Percentiles rank a stretch among this genome's conserved stretches.
phyloP scores from a whole-genome alignment of 129 eudicot genomes.

The Centrapalus pauciflorus region DNA sequence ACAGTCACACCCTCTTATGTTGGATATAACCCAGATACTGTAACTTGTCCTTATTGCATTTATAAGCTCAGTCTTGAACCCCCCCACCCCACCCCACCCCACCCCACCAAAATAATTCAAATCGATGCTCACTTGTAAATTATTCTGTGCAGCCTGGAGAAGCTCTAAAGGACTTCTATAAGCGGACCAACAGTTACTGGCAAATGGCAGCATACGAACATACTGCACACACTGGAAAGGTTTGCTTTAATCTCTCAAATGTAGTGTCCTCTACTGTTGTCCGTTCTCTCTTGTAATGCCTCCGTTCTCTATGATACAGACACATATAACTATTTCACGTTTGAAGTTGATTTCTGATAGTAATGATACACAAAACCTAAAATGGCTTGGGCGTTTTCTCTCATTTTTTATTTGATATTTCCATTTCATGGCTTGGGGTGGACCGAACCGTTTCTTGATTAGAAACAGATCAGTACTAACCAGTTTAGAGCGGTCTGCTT shows the following conservation, averaged over 20 bases:
- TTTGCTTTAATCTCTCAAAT: constrained; percentile 17
- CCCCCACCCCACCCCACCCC: neutral
- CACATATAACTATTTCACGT: too few species aligned
- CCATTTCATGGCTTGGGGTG: too few species aligned
- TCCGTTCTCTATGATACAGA: neutral
- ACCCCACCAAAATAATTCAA: too few species aligned
- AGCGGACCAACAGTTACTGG: constrained; percentile 94
- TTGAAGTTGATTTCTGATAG: too few species aligned
- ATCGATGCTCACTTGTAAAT: constrained; percentile 4
- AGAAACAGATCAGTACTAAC: too few species aligned
- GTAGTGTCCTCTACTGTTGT: neutral
- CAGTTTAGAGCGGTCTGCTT: too few species aligned
- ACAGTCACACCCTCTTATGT: too few species aligned
- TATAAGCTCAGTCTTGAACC: neutral
- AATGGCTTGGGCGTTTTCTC: too few species aligned
- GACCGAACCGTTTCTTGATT: too few species aligned
- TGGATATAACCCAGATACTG: too few species aligned
- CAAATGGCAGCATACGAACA: constrained; percentile 99
- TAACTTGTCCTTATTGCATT: neutral
- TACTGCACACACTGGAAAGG: constrained; percentile 99
- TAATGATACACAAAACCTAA: too few species aligned
- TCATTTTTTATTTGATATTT: too few species aligned
- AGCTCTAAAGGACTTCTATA: constrained; percentile 85
- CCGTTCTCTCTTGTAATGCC: neutral
- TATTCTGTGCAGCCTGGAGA: constrained; percentile 68